A percentile compares a stretch with the other conserved stretches of the same genome.
phyloP scores from a whole-genome alignment of 768 basidiomycete genomes.

The Auriculariales sp. region DNA sequence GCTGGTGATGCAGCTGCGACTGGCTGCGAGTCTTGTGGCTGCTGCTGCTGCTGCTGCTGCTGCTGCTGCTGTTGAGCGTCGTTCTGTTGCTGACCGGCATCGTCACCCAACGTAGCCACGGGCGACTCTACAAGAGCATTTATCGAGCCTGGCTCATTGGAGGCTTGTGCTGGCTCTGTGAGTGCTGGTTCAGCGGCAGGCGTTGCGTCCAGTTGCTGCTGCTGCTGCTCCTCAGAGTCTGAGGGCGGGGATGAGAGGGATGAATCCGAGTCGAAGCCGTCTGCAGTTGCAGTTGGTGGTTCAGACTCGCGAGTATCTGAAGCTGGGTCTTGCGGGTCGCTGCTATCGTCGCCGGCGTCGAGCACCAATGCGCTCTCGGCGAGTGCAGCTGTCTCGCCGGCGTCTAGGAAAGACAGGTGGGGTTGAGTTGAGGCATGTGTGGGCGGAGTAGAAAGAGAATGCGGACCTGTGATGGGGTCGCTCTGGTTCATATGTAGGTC shows the following conservation, averaged over 20 bases:
- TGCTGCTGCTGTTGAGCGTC: not conserved
- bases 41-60: constrained; percentile 7
- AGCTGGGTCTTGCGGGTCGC: not conserved
- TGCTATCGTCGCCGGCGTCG: not conserved
- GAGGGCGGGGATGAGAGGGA: not conserved
- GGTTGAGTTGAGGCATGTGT: no score
- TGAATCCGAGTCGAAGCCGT: constrained; percentile 1
- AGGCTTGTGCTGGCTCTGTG: not conserved
- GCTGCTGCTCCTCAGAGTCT: not conserved
- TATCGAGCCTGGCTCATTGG: no score
- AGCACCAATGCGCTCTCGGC: no score
- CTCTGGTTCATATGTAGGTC: no score
- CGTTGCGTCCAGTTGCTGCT: not conserved
- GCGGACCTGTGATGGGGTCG: no score
- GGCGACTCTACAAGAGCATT: not conserved
- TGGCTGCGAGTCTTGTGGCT: constrained; percentile 10
- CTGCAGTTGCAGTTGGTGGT: no score
- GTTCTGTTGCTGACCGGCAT: not conserved
- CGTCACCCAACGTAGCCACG: not conserved
- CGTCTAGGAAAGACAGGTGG: no score
- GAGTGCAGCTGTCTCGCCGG: no score
- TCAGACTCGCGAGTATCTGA: no score
- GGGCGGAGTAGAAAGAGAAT: no score
- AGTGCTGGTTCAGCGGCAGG: not conserved
- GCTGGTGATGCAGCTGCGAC: no score